These are phyloP conservation scores for Eutrema japonicum DNA, from an alignment of 345 rosid genomes.

Conservation along the genomic window DNA sequence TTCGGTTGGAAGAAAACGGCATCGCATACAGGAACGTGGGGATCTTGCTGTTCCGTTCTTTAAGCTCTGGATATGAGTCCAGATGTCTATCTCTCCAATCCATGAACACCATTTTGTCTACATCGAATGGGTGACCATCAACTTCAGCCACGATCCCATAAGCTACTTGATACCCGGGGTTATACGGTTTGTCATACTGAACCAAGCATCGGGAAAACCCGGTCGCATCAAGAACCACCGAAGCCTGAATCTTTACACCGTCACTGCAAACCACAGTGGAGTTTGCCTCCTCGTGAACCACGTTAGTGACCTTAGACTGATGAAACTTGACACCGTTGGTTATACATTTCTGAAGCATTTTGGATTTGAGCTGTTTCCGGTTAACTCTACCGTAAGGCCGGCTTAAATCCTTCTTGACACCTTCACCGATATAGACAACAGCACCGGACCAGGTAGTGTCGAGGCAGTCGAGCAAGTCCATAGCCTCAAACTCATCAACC, in stretches of 20 bases:
- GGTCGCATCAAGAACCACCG: constrained; percentile 92
- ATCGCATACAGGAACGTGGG: constrained; percentile 94
- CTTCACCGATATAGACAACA: constrained; percentile 68
- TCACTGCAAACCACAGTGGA: constrained; percentile 83
- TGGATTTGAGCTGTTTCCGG: constrained; percentile 86
- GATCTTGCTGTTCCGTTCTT: constrained; percentile 64
- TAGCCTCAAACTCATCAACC: constrained; percentile 98
- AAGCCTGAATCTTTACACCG: constrained; percentile 82
- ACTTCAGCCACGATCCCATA: constrained; percentile 95
- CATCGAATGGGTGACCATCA: constrained; percentile 92
- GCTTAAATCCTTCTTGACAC: constrained; percentile 60
- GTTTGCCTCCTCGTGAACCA: constrained; percentile 79
- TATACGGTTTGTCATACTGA: constrained; percentile 91
- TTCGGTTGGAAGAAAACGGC: constrained; percentile 81
- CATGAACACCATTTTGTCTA: constrained; percentile 95
- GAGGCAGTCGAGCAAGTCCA: constrained; percentile 95
- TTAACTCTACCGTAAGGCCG: constrained; percentile 98
- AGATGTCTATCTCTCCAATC: constrained; percentile 98
- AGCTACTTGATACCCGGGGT: constrained; percentile 97
- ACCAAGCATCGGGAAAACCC: constrained; percentile 96
- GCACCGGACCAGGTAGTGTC: constrained; percentile 98
- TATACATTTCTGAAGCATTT: constrained; percentile 91
- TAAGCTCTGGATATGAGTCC: constrained; percentile 48
- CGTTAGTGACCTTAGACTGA: constrained; percentile 89
- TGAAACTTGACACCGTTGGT: constrained; percentile 84